Base-by-base conservation (phyloP, 768 basidiomycete species). In the Kwoniella dejecticola region DNA sequence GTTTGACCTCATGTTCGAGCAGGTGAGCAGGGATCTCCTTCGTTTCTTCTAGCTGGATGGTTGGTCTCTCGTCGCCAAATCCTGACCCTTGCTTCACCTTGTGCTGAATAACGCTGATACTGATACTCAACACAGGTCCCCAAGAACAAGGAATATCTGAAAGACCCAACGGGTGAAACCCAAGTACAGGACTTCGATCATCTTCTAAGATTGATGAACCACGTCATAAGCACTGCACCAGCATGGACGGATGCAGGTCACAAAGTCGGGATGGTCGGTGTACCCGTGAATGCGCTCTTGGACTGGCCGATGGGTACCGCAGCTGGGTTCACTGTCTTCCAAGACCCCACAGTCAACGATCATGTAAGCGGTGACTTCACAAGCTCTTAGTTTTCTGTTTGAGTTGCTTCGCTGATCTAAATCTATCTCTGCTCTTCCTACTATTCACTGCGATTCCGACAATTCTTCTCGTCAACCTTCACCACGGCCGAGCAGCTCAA, bases 231-330 rank as follows among this genome's bases (percentile, higher is more conserved):
- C n/a, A 77, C 80, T 26, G 81, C 84, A 0, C 83, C 83, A 0
- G 57, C 52, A 1, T 84, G 79, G 75, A 79, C 79, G 10, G 67
- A 80, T 49, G 72, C 77, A 2, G 76, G 72, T 21, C 68, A 80
- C 44, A 68, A 58, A 31, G 71, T 66, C n/a, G 80, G 79, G 15
- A 67, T 82, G 11, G 81, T 84, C 33, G 83, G 82, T 11, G 79
- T 82, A 27, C 83, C 84, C 8, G 81, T 85, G 69, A 81, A 82
- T 55, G 81, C 81, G 3, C 68, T 84, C 50, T 75, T 83, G 52
- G 80, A 83, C 48, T 81, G 75, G 76, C 81, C 73, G 17, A 84
- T 83, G 79, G 81, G 79, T 12, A 81, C 80, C 8, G 74, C 78
- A 2, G 80, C 75, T 11, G 79, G 79, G 1, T 80, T 75, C 52